Percentiles rank a stretch among this genome's conserved stretches.
Conservation (phyloP, 495 filamentous ascomycete species). For the Talaromyces ruber region DNA sequence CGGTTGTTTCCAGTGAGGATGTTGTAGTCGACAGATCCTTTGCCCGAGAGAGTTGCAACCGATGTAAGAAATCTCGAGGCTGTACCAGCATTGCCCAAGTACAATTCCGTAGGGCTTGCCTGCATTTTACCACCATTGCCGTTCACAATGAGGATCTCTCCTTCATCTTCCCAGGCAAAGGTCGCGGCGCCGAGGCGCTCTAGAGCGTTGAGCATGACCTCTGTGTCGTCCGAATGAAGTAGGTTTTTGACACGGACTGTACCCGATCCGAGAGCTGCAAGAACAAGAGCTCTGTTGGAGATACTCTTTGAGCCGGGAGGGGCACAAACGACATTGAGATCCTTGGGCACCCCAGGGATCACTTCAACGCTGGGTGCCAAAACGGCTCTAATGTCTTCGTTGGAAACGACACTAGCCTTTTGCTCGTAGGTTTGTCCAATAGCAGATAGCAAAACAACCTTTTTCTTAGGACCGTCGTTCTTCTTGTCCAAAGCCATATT, state of each 20-base stretch:
- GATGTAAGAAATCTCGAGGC: conserved; percentile 93
- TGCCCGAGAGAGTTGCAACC: conserved; percentile 74
- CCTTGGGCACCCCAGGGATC: conserved; percentile 53
- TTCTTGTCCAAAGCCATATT: conserved; percentile 99
- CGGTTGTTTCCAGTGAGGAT: conserved; percentile 88
- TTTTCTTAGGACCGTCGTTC: conserved; percentile 92
- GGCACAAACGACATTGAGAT: conserved; percentile 61
- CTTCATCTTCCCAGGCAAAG: conserved; percentile 90
- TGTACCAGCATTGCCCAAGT: conserved; percentile 94
- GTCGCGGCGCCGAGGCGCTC: conserved; percentile 77
- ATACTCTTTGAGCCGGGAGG: conserved; percentile 97
- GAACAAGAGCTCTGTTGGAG: conserved; percentile 86
- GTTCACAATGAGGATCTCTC: conserved; percentile 78
- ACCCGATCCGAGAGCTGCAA: conserved; percentile 85
- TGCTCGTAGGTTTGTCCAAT: conserved; percentile 84
- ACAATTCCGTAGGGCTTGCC: conserved; percentile 68
- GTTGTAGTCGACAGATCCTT: conserved; percentile 53
- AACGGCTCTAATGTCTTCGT: conserved; percentile 75
- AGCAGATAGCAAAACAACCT: conserved; percentile 86
- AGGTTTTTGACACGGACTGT: conserved; percentile 84
- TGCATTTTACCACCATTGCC: conserved; percentile 81
- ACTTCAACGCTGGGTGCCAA: conserved; percentile 75
- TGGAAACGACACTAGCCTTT: conserved; percentile 78
- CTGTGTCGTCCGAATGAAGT: conserved; percentile 92
- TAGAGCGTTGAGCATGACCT: conserved; percentile 91